phyloP scores from a whole-genome alignment of 2,329 filamentous ascomycete species.

The Spiromastix sp. region DNA sequence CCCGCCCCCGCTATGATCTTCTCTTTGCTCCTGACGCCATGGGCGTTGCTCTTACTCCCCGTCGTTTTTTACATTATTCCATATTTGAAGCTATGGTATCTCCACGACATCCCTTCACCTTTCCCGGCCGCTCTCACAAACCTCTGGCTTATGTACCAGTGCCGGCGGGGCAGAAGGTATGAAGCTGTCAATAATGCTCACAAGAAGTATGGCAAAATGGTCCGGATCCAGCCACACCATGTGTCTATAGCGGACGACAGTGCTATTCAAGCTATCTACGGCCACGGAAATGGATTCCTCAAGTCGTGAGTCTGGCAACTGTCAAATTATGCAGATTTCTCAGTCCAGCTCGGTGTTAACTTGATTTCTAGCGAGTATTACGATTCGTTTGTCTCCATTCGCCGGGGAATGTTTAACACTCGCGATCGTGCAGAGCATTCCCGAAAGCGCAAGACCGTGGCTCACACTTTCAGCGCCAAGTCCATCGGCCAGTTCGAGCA shows the following conservation, averaged over 20 bases:
- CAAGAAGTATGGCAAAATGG: constrained; percentile 64
- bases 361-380: constrained; percentile 60
- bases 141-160: constrained; percentile 64
- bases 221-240: constrained; percentile 76
- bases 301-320: constrained; percentile 50
- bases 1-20: constrained; percentile 19
- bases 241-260: constrained; percentile 69
- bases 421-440: constrained; percentile 71
- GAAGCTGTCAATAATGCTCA: constrained; percentile 59
- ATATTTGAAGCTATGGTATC: constrained; percentile 40
- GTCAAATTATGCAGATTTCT: background rate
- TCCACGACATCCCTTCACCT: constrained; percentile 42
- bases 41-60: constrained; percentile 38
- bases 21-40: constrained; percentile 22
- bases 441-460: constrained; percentile 79
- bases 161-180: constrained; percentile 56
- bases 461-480: constrained; percentile 78
- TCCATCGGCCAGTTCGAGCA: constrained; percentile 76
- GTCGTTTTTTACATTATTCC: constrained; percentile 48
- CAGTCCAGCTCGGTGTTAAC: background rate
- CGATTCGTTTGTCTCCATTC: constrained; percentile 82
- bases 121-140: constrained; percentile 58
- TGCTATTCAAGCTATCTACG: constrained; percentile 69
- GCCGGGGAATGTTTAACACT: constrained; percentile 80
- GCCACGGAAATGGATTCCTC: constrained; percentile 65